A percentile compares a stretch with the other conserved stretches of the same genome.
phyloP scores from a whole-genome alignment of 2,329 filamentous ascomycete genomes.

The Cladosporium sp. region DNA sequence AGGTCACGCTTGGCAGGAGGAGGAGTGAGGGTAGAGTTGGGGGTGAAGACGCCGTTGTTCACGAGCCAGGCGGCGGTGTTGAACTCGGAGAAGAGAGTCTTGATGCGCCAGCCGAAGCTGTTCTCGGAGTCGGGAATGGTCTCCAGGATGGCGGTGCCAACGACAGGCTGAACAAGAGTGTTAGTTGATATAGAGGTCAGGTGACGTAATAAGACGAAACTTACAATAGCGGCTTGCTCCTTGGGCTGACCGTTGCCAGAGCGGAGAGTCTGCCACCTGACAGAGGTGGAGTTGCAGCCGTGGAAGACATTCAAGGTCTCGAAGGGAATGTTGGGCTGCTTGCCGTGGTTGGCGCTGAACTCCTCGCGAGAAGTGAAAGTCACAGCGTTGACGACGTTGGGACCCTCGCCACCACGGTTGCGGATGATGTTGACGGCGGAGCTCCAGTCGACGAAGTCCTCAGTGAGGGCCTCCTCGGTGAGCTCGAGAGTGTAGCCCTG shows the following conservation, averaged over 20 bases:
- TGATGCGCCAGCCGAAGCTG: constrained; percentile 26
- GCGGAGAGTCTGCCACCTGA: constrained; percentile 25
- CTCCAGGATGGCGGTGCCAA: constrained; percentile 23
- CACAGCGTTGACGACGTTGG: constrained; percentile 22
- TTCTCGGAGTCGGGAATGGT: constrained; percentile 21
- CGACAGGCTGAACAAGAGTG: constrained; percentile 19
- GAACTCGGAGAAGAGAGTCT: constrained; percentile 27
- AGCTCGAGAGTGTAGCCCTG: constrained; percentile 27
- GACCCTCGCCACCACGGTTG: constrained; percentile 24
- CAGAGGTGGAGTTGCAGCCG: constrained; percentile 24
- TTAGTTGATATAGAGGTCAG: background rate
- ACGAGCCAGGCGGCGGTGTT: constrained; percentile 30
- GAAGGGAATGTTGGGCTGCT: constrained; percentile 28
- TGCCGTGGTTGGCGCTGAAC: constrained; percentile 28
- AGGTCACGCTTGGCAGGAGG: constrained; percentile 10
- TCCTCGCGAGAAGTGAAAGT: constrained; percentile 24
- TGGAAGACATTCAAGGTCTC: constrained; percentile 26
- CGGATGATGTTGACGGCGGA: constrained; percentile 30
- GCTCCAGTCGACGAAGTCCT: constrained; percentile 29
- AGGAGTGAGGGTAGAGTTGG: constrained; percentile 14
- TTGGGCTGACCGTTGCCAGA: constrained; percentile 24
- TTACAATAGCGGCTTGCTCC: constrained; percentile 26
- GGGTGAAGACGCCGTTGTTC: constrained; percentile 22
- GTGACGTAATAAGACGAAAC: constrained; percentile 6
- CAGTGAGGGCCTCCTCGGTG: constrained; percentile 25